phyloP scores from a whole-genome alignment of 306 rosid species.

The Lablab purpureus region DNA sequence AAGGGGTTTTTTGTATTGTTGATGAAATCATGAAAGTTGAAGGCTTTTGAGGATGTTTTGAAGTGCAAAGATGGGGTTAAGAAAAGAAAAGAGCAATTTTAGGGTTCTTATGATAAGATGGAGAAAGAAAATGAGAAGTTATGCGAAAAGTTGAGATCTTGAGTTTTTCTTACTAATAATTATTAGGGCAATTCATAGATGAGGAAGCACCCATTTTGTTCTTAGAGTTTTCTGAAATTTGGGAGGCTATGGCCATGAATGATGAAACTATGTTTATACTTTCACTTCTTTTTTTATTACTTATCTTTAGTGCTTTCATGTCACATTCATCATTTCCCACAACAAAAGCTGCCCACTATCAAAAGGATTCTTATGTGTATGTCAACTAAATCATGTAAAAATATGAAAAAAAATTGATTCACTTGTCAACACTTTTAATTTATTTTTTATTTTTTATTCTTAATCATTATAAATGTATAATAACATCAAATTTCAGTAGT shows the following conservation, averaged over 20 bases:
- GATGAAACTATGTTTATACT: neutral
- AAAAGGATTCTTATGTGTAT: neutral
- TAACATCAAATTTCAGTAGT: too few species aligned
- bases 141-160: neutral
- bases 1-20: neutral
- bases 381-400: too few species aligned
- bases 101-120: too few species aligned
- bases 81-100: too few species aligned
- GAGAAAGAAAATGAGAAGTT: neutral
- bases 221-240: neutral
- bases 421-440: too few species aligned
- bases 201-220: neutral
- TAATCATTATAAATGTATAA: too few species aligned
- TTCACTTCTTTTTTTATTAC: neutral
- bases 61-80: neutral
- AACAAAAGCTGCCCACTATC: neutral
- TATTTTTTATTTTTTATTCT: too few species aligned
- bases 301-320: neutral
- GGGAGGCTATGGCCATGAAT: too few species aligned
- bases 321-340: neutral
- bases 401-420: too few species aligned
- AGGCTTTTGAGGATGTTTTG: neutral
- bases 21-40: slow-evolving; percentile 6
- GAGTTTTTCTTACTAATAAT: neutral
- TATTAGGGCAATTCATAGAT: neutral